Percentiles rank a stretch among this genome's conserved stretches.
Evolutionary conservation across 2,329 filamentous ascomycete species (phyloP).

Genomic region (Diaporthe humulicola): DNA sequence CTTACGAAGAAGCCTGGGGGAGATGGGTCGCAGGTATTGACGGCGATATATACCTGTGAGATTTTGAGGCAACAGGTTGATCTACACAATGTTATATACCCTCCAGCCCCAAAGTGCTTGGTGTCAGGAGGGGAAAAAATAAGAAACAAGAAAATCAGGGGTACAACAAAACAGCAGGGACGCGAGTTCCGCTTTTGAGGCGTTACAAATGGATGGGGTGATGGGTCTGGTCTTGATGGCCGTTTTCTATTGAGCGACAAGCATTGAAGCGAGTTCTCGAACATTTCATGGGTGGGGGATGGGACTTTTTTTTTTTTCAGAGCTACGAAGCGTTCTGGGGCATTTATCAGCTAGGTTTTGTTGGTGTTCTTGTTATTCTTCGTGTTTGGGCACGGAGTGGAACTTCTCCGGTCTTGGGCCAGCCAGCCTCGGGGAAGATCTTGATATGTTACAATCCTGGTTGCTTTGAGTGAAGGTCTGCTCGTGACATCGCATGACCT

Average conservation of each 20-base stretch:
- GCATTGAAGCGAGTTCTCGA: constrained; percentile 21
- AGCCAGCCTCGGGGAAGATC: not conserved
- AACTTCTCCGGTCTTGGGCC: not conserved
- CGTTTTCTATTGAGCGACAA: constrained; percentile 20
- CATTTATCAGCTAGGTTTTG: constrained; percentile 7
- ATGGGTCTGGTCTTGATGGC: constrained; percentile 3
- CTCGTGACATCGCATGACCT: constrained; percentile 19
- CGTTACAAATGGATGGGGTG: constrained; percentile 15
- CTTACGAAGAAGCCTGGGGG: constrained; percentile 90
- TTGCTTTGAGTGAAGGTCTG: constrained; percentile 9
- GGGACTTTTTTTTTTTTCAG: not conserved
- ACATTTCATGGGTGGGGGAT: not conserved
- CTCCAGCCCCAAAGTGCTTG: not conserved
- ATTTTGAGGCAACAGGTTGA: not conserved
- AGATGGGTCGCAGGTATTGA: constrained; percentile 87
- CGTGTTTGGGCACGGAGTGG: not conserved
- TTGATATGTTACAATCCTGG: constrained; percentile 10
- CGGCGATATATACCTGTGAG: constrained; percentile 89
- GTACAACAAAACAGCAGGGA: constrained; percentile 25
- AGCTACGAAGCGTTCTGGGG: not conserved
- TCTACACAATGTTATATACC: not conserved
- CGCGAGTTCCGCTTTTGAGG: constrained; percentile 36
- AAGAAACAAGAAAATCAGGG: not conserved
- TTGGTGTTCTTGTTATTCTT: constrained; percentile 24
- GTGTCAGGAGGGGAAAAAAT: not conserved